These are phyloP conservation scores for Delonix regia DNA, from an alignment of 306 rosid genomes.

Conservation along the genomic window DNA sequence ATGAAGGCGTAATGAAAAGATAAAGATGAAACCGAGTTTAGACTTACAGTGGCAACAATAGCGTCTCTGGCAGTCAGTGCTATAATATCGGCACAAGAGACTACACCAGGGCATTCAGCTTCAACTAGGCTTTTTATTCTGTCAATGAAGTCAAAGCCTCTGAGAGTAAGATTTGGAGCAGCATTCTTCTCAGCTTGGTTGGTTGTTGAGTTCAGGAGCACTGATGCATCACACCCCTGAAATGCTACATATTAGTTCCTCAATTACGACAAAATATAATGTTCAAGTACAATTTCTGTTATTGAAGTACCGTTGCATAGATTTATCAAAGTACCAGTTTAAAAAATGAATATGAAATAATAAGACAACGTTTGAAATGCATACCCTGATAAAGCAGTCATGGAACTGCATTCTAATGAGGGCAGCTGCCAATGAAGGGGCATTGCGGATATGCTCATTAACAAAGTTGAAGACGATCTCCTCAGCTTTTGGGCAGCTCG, in stretches of 20 bases:
- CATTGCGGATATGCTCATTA: constrained; percentile 57
- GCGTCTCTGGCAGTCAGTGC: constrained; percentile 81
- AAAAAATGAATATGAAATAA: not conserved
- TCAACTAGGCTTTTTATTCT: constrained; percentile 67
- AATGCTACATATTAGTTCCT: constrained; percentile 19
- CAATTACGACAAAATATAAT: not conserved
- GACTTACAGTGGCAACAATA: constrained; percentile 63
- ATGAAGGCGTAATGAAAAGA: not conserved
- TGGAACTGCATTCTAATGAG: constrained; percentile 84
- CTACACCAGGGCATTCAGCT: constrained; percentile 81
- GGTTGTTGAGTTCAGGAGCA: constrained; percentile 70
- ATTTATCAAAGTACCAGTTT: not conserved
- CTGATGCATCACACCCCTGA: constrained; percentile 93
- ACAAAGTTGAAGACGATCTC: constrained; percentile 57
- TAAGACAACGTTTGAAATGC: not conserved
- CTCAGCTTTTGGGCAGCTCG: constrained; percentile 79
- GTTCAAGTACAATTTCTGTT: not conserved
- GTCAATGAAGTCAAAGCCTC: constrained; percentile 83
- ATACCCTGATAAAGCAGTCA: constrained; percentile 83
- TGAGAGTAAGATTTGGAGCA: constrained; percentile 60
- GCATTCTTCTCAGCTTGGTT: constrained; percentile 61
- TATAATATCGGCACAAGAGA: constrained; percentile 81
- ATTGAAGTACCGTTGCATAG: not conserved
- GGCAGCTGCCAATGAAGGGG: constrained; percentile 81
- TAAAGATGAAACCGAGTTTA: not conserved